phyloP scores from a whole-genome alignment of 805 yeast genomes.

The Pichia nakasei region DNA sequence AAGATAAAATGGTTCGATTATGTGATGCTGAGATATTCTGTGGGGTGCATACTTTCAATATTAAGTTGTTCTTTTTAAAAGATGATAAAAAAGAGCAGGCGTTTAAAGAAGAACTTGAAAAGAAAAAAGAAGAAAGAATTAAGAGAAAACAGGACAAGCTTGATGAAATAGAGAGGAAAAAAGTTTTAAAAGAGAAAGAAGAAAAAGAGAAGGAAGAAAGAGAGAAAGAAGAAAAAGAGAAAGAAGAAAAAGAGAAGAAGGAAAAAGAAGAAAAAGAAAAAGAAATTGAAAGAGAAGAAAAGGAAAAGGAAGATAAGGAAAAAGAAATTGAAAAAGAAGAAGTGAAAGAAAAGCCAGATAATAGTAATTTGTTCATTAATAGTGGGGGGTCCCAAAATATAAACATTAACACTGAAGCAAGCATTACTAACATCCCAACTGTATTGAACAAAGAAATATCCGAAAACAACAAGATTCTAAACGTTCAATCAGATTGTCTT shows the following conservation, averaged over 20 bases:
- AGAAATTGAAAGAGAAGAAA: background rate
- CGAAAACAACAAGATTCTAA: too few species aligned
- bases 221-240: background rate
- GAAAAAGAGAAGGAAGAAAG: conserved; percentile 6
- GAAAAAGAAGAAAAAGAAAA: background rate
- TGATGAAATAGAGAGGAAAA: conserved; percentile 12
- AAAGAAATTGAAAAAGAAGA: too few species aligned
- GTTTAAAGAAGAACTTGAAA: conserved; percentile 24
- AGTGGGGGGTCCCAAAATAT: too few species aligned
- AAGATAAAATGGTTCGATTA: conserved; percentile 84
- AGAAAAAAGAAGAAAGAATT: conserved; percentile 21
- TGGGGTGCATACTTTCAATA: conserved; percentile 80
- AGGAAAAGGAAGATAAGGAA: background rate
- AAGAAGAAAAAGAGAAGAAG: conserved; percentile 3
- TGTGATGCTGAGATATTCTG: conserved; percentile 58
- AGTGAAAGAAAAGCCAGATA: too few species aligned
- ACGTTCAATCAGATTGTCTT: too few species aligned
- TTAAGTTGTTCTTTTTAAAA: conserved; percentile 72
- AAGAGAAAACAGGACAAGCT: conserved; percentile 28
- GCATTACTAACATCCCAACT: too few species aligned
- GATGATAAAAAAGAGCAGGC: conserved; percentile 60
- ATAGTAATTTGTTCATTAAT: too few species aligned
- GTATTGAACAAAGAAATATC: background rate
- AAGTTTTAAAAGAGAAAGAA: conserved; percentile 7
- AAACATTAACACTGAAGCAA: too few species aligned